Percentiles rank a stretch among this genome's conserved stretches.
Evolutionary conservation across 352 stramenopile species (phyloP).

Genomic region (Phytophthora fragariaefolia): DNA sequence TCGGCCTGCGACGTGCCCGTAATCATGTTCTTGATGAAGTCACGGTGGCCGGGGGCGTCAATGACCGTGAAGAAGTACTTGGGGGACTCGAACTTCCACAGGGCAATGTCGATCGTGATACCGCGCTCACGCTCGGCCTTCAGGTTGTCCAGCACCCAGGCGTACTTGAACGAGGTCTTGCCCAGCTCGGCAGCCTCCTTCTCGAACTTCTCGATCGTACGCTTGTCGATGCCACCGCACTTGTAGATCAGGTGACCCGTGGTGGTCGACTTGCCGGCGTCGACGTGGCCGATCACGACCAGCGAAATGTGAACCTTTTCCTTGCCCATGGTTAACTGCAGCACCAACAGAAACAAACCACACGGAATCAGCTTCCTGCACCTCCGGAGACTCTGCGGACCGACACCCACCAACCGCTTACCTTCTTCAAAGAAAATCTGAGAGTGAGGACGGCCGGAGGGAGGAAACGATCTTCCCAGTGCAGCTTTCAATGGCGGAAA

Average conservation of each 20-base stretch:
- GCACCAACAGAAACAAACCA: background rate
- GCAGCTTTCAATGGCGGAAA: background rate
- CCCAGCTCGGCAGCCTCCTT: constrained; percentile 97
- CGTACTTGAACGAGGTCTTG: constrained; percentile 99
- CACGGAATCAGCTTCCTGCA: no score
- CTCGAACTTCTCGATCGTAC: constrained; percentile 99
- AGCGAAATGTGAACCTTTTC: constrained; percentile 92
- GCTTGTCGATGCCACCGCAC: constrained; percentile 98
- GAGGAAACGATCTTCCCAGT: constrained; percentile 15
- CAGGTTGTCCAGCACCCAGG: constrained; percentile 98
- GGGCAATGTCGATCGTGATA: constrained; percentile 98
- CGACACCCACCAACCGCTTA: constrained; percentile 40
- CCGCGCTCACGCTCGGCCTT: constrained; percentile 98
- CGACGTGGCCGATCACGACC: constrained; percentile 97
- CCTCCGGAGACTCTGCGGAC: no score
- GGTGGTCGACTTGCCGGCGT: constrained; percentile 99
- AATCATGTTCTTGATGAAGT: constrained; percentile 99
- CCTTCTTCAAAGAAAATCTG: constrained; percentile 54
- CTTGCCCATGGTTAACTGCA: constrained; percentile 55
- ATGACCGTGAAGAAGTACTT: constrained; percentile 98
- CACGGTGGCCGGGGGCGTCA: constrained; percentile 97
- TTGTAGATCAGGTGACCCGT: constrained; percentile 99
- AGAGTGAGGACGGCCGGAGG: constrained; percentile 32
- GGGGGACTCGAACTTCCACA: constrained; percentile 98
- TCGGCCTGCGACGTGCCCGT: constrained; percentile 98